Base-by-base conservation (phyloP, 2,329 filamentous ascomycete genomes). In the Cordyceps fumosorosea region DNA sequence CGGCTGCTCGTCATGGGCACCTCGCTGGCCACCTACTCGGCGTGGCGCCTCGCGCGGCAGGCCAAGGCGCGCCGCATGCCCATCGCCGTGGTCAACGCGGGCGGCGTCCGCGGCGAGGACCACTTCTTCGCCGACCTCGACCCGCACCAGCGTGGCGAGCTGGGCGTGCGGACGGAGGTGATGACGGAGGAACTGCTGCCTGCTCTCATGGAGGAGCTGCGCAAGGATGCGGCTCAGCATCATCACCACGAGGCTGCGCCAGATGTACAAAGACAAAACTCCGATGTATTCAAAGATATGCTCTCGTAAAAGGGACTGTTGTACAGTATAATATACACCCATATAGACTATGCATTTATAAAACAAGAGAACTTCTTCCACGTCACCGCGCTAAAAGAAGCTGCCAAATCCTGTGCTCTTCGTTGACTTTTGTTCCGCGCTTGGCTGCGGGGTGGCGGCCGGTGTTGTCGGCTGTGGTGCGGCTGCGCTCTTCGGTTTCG, bases 1-100 rank as follows among this genome's bases (percentile, higher is more conserved):
- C 84, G 85, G 63, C 75, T 98, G 42, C 78, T 98, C 24, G 83
- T 98, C 10, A 74, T 98, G 18, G 95, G 93, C 4, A 97, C 91
- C 42, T 96, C 91, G 64, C 81, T 98, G 54, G 95, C 95, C 6
- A 98, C 95, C 0, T 98, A 96, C 73, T 96, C 92, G 12, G 95
- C 95, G 0, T 99, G 92, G 92, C 81, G 93, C 63, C 75, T 99
- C 60, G 91, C 89, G 1, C 93, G 92, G 77, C 80, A 88, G 63
- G 95, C 93, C 34, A 88, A 89, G 67, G 90, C 95, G 68, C 83
- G 87, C 65, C 87, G 87, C 0, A 93, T 96, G 85, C 88, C 91
- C 18, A 89, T 98, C 71, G 93, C 88, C 0, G 87, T 97, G 48
- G 78, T 97, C 63, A 98, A 96, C 69, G 81, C 97, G 63, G 90